Base-by-base conservation (phyloP, 139 green algal genomes). In the Trebouxia sp. region DNA sequence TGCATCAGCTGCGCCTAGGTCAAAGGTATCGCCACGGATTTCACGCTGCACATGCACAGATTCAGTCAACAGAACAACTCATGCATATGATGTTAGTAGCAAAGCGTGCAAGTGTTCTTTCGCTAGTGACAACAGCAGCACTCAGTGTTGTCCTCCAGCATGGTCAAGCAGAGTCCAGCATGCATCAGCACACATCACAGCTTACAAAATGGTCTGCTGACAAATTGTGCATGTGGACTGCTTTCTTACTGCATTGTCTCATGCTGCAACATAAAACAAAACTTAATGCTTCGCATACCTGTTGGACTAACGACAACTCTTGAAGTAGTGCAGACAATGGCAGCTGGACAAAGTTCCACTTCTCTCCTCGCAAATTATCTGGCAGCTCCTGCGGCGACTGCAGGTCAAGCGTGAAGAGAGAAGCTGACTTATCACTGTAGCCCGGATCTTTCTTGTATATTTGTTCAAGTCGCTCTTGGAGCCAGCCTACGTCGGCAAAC, bases 261-360 rank as follows among this genome's bases (percentile, higher is more conserved):
- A n/a, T n/a, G n/a, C n/a, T n/a, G n/a, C n/a, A n/a, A n/a, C n/a
- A n/a, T n/a, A n/a, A n/a, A n/a, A n/a, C n/a, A n/a, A n/a, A n/a
- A n/a, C n/a, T n/a, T n/a, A n/a, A n/a, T n/a, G n/a, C n/a, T n/a
- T n/a, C n/a, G n/a, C n/a, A 43, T 15, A 79, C 76, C 83, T 87
- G 62, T 55, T 89, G 56, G 20, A 94, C 91, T 38, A 80, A 62
- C n/a, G 83, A 67, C 20, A 95, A 74, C 84, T 93, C 93, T 39
- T 90, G 51, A 41, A 81, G 82, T 47, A 98, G 83, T 26, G 83
- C 87, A n/a, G 80, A 83, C 43, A 98, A 84, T 0, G 97, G 95
- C 84, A 99, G 89, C 88, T 98, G 93, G 77, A 99, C 96, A 88
- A 99, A 99, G 2, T 89, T 89, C 97, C 97, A 99, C 78, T 93